These are phyloP conservation scores for Rubroboletus satanas DNA, from an alignment of 768 basidiomycete genomes.

Conservation along the genomic window DNA sequence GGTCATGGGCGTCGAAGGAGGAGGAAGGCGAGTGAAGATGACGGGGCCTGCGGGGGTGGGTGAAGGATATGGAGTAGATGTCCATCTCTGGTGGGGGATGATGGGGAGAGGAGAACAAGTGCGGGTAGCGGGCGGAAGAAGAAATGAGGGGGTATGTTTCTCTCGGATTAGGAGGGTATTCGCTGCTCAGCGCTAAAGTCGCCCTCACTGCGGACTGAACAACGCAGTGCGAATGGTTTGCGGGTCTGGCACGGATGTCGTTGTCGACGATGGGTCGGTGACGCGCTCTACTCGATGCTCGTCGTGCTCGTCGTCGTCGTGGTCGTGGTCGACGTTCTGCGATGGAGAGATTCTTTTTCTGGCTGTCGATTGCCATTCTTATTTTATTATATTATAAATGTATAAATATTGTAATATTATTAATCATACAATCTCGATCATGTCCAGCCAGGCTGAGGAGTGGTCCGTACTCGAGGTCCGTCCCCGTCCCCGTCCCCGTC, in stretches of 20 bases:
- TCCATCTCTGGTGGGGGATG: constrained; percentile 54
- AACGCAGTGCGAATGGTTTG: not conserved
- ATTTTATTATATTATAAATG: constrained; percentile 1
- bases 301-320: constrained; percentile 14
- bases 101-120: not conserved
- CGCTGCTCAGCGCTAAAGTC: constrained; percentile 20
- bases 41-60: constrained; percentile 80
- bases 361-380: constrained; percentile 5
- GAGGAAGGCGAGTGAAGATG: constrained; percentile 55
- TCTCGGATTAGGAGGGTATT: constrained; percentile 26
- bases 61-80: constrained; percentile 92
- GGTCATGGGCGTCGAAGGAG: constrained; percentile 60
- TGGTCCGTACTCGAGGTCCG: constrained; percentile 27
- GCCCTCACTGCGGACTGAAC: constrained; percentile 1
- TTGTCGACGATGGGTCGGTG: constrained; percentile 6
- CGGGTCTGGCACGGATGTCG: constrained; percentile 2
- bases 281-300: constrained; percentile 19
- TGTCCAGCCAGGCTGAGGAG: constrained; percentile 8
- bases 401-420: constrained; percentile 3
- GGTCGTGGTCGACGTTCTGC: constrained; percentile 20
- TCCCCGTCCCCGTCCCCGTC: not conserved
- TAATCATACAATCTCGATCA: constrained; percentile 4
- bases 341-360: constrained; percentile 19
- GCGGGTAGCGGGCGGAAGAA: constrained; percentile 1
- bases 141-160: constrained; percentile 18